These are phyloP conservation scores for Claviceps digitariae DNA, from an alignment of 2,329 filamentous ascomycete species.

Conservation along the genomic window DNA sequence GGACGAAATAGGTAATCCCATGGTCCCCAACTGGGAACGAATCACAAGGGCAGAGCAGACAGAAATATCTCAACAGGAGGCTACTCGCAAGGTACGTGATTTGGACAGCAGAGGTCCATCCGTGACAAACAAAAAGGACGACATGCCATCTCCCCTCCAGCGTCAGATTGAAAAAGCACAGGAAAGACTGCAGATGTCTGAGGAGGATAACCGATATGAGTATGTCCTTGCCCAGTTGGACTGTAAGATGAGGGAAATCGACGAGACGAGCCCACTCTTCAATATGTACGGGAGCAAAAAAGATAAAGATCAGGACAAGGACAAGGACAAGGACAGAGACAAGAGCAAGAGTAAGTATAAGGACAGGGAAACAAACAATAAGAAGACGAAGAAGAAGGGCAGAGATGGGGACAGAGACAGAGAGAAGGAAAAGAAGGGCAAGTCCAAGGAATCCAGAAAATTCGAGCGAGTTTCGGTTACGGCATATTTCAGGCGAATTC, in stretches of 20 bases:
- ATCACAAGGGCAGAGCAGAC: slow-evolving; percentile 20
- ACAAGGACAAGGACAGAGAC: slow-evolving; percentile 8
- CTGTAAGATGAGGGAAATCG: slow-evolving; percentile 19
- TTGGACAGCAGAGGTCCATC: slow-evolving; percentile 18
- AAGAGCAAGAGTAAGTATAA: slow-evolving; percentile 6
- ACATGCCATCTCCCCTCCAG: slow-evolving; percentile 23
- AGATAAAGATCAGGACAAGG: slow-evolving; percentile 6
- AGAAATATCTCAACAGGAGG: slow-evolving; percentile 25
- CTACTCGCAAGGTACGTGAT: slow-evolving; percentile 21
- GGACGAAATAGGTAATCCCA: slow-evolving; percentile 22
- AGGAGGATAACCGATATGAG: slow-evolving; percentile 25
- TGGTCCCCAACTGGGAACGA: slow-evolving; percentile 27
- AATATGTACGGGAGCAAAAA: not conserved
- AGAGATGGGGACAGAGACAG: slow-evolving; percentile 5
- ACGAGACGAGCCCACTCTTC: slow-evolving; percentile 5
- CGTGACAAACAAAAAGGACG: slow-evolving; percentile 25
- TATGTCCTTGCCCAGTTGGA: slow-evolving; percentile 32
- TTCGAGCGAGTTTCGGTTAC: slow-evolving; percentile 28
- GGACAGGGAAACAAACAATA: slow-evolving; percentile 9
- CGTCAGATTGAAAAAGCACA: slow-evolving; percentile 28
- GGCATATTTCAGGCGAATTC: slow-evolving; percentile 31
- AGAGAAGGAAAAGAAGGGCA: slow-evolving; percentile 4
- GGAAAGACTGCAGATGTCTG: slow-evolving; percentile 18
- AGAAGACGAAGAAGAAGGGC: not conserved
- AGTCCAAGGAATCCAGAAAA: slow-evolving; percentile 16